These are phyloP conservation scores for Nicotiana sylvestris DNA, from an alignment of 257 asterid genomes.

Conservation along the genomic window DNA sequence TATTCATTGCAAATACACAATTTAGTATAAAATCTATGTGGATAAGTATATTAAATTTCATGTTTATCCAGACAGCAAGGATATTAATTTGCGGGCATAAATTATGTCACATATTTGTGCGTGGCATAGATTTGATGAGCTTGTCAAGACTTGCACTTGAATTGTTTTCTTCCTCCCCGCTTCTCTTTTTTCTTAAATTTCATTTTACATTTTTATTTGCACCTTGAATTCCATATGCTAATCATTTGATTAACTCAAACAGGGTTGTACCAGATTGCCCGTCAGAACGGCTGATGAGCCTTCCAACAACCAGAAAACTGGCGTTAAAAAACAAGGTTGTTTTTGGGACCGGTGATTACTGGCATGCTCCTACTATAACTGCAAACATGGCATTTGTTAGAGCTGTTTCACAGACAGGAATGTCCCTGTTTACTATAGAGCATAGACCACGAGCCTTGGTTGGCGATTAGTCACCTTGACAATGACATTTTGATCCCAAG, in stretches of 20 bases:
- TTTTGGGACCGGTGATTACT: slow-evolving; percentile 89
- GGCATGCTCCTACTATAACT: slow-evolving; percentile 79
- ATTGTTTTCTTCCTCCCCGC: neutral
- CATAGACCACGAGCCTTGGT: slow-evolving; percentile 84
- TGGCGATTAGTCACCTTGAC: slow-evolving; percentile 45
- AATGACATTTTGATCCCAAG: neutral
- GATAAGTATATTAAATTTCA: neutral
- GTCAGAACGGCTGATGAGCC: slow-evolving; percentile 65
- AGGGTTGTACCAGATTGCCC: slow-evolving; percentile 88
- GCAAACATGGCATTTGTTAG: slow-evolving; percentile 92
- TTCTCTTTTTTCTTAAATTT: neutral
- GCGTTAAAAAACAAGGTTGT: slow-evolving; percentile 81
- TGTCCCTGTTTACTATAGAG: slow-evolving; percentile 70
- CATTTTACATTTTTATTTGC: neutral
- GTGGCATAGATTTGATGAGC: neutral
- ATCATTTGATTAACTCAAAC: slow-evolving; percentile 22
- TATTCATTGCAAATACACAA: neutral
- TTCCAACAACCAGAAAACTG: slow-evolving; percentile 83
- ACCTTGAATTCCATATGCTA: slow-evolving; percentile 7
- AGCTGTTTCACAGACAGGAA: slow-evolving; percentile 84
- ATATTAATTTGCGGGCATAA: neutral
- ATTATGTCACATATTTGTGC: neutral
- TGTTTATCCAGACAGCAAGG: neutral
- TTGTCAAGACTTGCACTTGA: neutral
- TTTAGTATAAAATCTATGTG: neutral